Base-by-base conservation (phyloP, 495 filamentous ascomycete genomes). In the Staphylotrichum longicolle region DNA sequence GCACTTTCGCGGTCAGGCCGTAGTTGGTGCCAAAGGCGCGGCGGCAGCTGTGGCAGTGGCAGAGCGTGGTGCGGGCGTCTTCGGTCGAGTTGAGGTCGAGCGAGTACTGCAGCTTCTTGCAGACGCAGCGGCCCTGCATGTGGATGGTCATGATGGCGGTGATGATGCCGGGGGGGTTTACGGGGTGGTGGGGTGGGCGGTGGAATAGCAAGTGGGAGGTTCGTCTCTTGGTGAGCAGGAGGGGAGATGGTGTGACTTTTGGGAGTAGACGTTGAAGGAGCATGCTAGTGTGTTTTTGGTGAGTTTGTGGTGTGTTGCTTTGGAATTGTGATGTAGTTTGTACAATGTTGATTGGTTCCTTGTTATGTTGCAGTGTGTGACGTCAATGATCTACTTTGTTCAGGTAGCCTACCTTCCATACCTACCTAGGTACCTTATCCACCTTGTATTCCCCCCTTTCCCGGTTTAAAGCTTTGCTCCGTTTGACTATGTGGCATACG, bases 21-120 rank as follows among this genome's bases (percentile, higher is more conserved):
- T 83, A 86, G 59, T 84, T 83, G 20, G 80, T 78, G 32, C 86
- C 85, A 57, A 87, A 88, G 27, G 85, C 85, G 73, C 85, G 83
- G 72, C 73, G 69, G 75, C 86, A 88, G 69, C 83, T 87, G 30
- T 67, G 61, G 68, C 87, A 88, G 69, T 90, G 86, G 68, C 85
- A 89, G 37, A 90, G 71, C 0, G 82, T 85, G 0, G 85, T 88
- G 47, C 85, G 77, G 0, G 86, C 85, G 30, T 85, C 54, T 0
- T 70, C 66, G 1, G 40, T 4, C 2, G 62, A 64, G 7, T 60
- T 32, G 48, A 72, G 63, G 14, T 51, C 34, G 12, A 68, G 49
- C 0, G 63, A 48, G 66, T 70, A 72, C 32, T 49, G 63, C 34
- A 70, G 30, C 1, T 58, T 12, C 1, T 64, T 32, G 62, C 68